Base-by-base conservation (phyloP, 1,284 basidiomycete species). In the Earliella scabrosa region DNA sequence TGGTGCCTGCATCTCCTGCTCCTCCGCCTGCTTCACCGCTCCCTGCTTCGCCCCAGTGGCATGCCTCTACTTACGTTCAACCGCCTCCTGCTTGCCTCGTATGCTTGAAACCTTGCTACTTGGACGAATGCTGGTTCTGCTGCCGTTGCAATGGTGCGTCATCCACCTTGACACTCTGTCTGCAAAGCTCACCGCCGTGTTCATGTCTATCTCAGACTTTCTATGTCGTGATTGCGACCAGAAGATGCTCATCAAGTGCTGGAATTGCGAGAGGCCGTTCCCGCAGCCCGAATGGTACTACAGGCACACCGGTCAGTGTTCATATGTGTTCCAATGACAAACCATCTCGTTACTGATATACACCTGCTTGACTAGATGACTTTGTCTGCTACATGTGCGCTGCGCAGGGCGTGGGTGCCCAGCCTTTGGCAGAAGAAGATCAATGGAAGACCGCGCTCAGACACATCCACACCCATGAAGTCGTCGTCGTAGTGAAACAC, bases 201-300 rank as follows among this genome's bases (percentile, higher is more conserved):
- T 10, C 23, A 8, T 8, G n/a, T 24, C n/a, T 11, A 8, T n/a
- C n/a, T n/a, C 36, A 54, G 56, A 13, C 14, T 49, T 36, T 16
- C 27, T 52, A 10, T 55, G 57, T 29, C 18, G 24, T 18, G 40
- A 45, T 10, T 52, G 53, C 40, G 53, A 59, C 8, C 3, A 20
- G 3, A 26, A 35, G 20, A 10, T n/a, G 18, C 43, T 52, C 11
- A 49, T 54, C n/a, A 5, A 11, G 14, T 59, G 57, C 14, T 14
- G 21, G 21, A 27, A 6, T 7, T 59, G 53, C 43, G 5, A 13
- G 4, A 40, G 32, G 16, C 46, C 41, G 20, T 55, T 54, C 21
- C 46, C 45, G 1, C 57, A 55, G 23, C 48, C 40, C 2, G 36
- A 50, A 26, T 55, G 50, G 52, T 55, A 55, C 41, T 45, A 34